Evolutionary conservation across 1,284 basidiomycete species (phyloP), one percentile per base, ranked within the genome.

Genomic region (Fistulinella cinereoalba): DNA sequence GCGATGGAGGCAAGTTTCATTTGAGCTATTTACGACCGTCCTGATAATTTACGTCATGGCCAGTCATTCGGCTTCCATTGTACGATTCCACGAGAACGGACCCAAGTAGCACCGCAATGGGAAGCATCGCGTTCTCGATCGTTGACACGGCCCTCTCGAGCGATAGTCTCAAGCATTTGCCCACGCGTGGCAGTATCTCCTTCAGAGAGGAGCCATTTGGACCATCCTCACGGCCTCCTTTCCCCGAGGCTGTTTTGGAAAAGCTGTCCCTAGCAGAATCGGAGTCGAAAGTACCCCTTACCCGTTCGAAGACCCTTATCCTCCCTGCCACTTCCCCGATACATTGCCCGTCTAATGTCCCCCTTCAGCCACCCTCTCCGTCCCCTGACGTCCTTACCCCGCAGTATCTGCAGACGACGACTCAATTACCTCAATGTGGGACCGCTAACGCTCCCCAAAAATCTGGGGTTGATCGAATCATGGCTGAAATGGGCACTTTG

Each of bases 31-130:
- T 57, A 59, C 63, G 56, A 56, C 58, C 39, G 11, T 52, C 47
- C 56, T 64, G 19, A 60, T 37, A 42, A 36, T 62, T 62, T 62
- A 62, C 60, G 60, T 62, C 61, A 58, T 36, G 21, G 21, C 40
- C 28, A 62, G 60, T 28, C 13, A 39, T 66, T 37, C 62, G 48
- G 23, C 60, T 62, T 62, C 60, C 60, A 66, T 66, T 62, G 60
- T 66, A 61, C 41, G 53, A 62, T 53, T 58, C 60, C 58, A 61
- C 49, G 39, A 65, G 41, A 62, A 47, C 59, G 44, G 61, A 62
- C 50, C 22, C 46, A 58, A 56, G 51, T 56, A 47, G 50, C 51
- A 55, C 51, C 32, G 51, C 51, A 51, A 52, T 51, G 46, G 60
- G 60, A 64, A 56, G 48, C 51, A 46, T 62, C 47, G 51, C 50